Evolutionary conservation across 75 land plant genomes (phyloP), one percentile per base, ranked within the genome.

Genomic region (Pseudotsuga menziesii): DNA sequence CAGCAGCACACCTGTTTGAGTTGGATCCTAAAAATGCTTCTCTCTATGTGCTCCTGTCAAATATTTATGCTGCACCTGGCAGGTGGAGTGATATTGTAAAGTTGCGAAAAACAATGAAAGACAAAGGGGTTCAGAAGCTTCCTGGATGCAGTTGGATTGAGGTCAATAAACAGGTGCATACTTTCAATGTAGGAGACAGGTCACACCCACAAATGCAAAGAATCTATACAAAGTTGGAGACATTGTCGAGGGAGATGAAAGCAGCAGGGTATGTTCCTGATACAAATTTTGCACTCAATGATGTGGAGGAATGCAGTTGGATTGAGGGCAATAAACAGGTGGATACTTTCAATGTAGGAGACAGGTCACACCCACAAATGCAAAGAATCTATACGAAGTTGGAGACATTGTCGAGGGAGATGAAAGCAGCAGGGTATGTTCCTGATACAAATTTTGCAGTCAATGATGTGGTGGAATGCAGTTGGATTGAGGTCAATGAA

Each of bases 131-230:
- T 20, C n/a, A 48, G 14, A 80, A 80, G 61, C 72, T 57, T 56
- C 72, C 81, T 22, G 81, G 81, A 16, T 80, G 77, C 56, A 80
- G 81, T 58, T 74, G 76, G 81, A 64, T 80, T 27, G 81, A 80
- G 75, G 72, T 80, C 4, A 64, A 63, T 56, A 57, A 75, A 44
- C 74, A 54, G 16, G 44, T 80, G 19, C 19, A 80, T 22, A 74
- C 16, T 14, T 80, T 80, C 59, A 74, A 61, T 63, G 75, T 76
- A 4, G 29, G 58, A 36, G 77, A 78, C 39, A 80, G 27, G 74
- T 39, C 74, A 13, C 58, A 76, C 74, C 57, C 75, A 14, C 75
- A 80, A 71, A 61, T 23, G 8, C 66, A 80, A 7, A 29, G 23
- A 58, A 56, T 78, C 17, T 78, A 82, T 58, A 35, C 57, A 4